A percentile compares a stretch with the other conserved stretches of the same genome.
Conservation (phyloP, 148 eudicot genomes). For the Diospyros kaki region DNA sequence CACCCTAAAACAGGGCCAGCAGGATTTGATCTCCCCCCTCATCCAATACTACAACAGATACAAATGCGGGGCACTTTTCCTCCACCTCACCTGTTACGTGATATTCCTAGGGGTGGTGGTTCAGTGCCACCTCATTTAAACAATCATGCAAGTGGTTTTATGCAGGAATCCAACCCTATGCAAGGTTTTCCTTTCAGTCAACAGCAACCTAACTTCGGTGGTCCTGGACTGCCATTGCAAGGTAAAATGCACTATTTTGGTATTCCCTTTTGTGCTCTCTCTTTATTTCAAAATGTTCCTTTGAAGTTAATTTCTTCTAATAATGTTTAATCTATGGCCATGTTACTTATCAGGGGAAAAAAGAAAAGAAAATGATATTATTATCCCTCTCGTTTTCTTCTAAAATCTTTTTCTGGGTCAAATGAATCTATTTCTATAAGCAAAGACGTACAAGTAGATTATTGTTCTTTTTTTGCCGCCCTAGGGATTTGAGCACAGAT, state of each 20-base stretch:
- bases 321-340: neutral
- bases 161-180: conserved; percentile 51
- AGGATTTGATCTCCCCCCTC: conserved; percentile 60
- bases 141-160: conserved; percentile 37
- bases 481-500: neutral
- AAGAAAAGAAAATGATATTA: no score
- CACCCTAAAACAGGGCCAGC: conserved; percentile 46
- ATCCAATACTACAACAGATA: conserved; percentile 64
- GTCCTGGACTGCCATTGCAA: conserved; percentile 55
- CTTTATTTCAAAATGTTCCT: neutral
- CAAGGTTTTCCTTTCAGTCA: conserved; percentile 65
- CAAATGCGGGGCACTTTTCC: conserved; percentile 51
- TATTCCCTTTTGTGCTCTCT: neutral
- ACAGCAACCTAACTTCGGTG: conserved; percentile 53
- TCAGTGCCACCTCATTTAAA: conserved; percentile 45
- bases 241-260: conserved; percentile 33
- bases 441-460: neutral
- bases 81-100: conserved; percentile 45
- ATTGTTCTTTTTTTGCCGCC: neutral
- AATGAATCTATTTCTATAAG: no score
- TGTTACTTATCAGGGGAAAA: neutral
- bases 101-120: conserved; percentile 49
- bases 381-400: neutral
- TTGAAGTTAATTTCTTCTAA: neutral
- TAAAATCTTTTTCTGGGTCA: no score